Conservation (phyloP, 768 basidiomycete species). For the Phaffia australis region DNA sequence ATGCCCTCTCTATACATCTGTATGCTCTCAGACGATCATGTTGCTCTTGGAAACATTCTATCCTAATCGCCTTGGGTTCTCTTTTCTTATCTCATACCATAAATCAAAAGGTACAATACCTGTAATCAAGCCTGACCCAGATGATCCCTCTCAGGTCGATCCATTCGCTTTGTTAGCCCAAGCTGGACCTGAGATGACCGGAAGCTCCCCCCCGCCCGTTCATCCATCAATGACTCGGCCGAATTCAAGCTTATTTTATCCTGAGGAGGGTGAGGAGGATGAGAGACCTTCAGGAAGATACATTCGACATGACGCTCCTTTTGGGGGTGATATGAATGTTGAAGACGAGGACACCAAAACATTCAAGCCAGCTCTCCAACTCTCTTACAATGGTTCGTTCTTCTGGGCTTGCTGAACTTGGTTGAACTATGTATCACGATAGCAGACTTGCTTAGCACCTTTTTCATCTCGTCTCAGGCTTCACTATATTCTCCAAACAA, state of each 20-base stretch:
- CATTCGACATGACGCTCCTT: neutral
- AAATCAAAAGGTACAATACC: neutral
- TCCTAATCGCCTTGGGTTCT: neutral
- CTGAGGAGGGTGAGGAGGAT: constrained; percentile 5
- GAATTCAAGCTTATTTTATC: neutral
- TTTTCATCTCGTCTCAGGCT: constrained; percentile 11
- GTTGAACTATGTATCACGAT: neutral
- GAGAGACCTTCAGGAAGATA: neutral
- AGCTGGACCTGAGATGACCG: neutral
- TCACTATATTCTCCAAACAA: constrained; percentile 19
- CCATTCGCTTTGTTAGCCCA: neutral
- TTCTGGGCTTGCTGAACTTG: neutral
- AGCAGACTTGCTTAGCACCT: neutral
- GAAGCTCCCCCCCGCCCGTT: neutral
- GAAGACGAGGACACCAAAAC: constrained; percentile 14
- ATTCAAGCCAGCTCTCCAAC: constrained; percentile 20
- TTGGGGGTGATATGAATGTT: neutral
- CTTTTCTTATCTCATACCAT: neutral
- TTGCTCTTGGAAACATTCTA: too few relatives aligned
- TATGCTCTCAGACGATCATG: too few relatives aligned
- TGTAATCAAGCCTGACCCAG: constrained; percentile 13
- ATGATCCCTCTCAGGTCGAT: constrained; percentile 4
- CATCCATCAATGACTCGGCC: too few relatives aligned
- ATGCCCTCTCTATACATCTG: too few relatives aligned
- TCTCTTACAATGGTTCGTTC: constrained; percentile 19